Evolutionary conservation across 208 protist genomes (phyloP), one percentile per base, ranked within the genome.

Genomic region (Tritrichomonas musculus): DNA sequence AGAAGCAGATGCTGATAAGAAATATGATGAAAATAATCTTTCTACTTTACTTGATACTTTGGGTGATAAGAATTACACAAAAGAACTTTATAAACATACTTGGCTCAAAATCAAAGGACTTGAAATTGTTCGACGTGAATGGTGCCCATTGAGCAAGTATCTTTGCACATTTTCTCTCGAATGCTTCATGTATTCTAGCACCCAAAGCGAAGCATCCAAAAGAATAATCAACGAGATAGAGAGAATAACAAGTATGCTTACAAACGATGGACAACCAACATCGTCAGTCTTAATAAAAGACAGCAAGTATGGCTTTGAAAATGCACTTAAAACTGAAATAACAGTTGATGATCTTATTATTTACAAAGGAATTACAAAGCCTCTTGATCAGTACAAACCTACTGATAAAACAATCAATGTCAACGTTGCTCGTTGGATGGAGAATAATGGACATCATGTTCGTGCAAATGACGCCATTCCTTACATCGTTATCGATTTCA

Each of bases 121-220:
- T 0, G 99, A 99, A 95, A 97, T 99, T 88, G 98, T 99, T 50
- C 97, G 99, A 36, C 97, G 99, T 88, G 99, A 99, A 95, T 99
- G 99, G 98, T 99, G 98, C 95, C 97, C 97, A 22, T 95, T 99
- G 17, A 97, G 98, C 4, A 97, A 98, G 93, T 93, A 97, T 27
- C 96, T 98, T 22, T 97, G 97, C 39, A 96, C 97, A 50, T 94
- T 94, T 27, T 96, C 98, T 50, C 95, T 99, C 50, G 97, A 98
- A 55, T 94, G 97, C 49, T 97, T 99, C 72, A 95, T 99, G 44
- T 97, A 95, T 49, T 44, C 33, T 13, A 96, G 96, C n/a, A 92
- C 49, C 30, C 50, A 95, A 5, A 77, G 93, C 33, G 95, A 96
- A 44, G 93, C 96, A 41, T 96, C 96, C 88, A 96, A 99, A 73